Evolutionary conservation across 805 yeast species (phyloP).

Genomic region (Babjeviella inositovora): DNA sequence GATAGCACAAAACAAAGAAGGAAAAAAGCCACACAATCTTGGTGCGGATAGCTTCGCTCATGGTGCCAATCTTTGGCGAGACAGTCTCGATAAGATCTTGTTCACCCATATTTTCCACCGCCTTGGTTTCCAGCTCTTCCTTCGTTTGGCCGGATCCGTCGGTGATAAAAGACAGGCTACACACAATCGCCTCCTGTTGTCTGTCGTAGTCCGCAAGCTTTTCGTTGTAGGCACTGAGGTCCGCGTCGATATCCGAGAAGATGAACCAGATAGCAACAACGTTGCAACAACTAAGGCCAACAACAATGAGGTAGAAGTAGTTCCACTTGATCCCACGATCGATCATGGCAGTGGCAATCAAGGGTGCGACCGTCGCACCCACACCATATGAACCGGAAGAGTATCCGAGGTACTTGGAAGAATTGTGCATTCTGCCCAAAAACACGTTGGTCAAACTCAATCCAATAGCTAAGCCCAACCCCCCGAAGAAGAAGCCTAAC

Average conservation of each 20-base stretch:
- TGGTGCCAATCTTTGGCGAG: slow-evolving; percentile 7
- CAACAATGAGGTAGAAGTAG: slow-evolving; percentile 10
- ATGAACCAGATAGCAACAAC: slow-evolving; percentile 21
- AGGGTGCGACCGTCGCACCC: slow-evolving; percentile 14
- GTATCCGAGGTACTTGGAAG: slow-evolving; percentile 6
- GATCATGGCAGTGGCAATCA: slow-evolving; percentile 14
- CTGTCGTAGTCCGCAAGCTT: too few relatives aligned
- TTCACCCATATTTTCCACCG: slow-evolving; percentile 1
- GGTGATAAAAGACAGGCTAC: too few relatives aligned
- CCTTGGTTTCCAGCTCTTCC: neutral
- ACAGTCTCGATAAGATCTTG: too few relatives aligned
- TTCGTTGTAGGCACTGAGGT: slow-evolving; percentile 12
- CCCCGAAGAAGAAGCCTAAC: slow-evolving; percentile 9
- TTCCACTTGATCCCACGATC: slow-evolving; percentile 14
- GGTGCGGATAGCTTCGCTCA: slow-evolving; percentile 9
- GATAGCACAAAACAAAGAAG: slow-evolving; percentile 14
- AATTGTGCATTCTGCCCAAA: slow-evolving; percentile 7
- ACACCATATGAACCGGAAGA: slow-evolving; percentile 10
- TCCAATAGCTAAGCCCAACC: slow-evolving; percentile 8
- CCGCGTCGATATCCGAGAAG: slow-evolving; percentile 31
- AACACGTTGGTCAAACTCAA: slow-evolving; percentile 9
- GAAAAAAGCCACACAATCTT: slow-evolving; percentile 12
- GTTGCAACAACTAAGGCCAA: slow-evolving; percentile 4
- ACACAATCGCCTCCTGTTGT: too few relatives aligned
- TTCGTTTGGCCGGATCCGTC: neutral